Evolutionary conservation across 179 eudicot genomes (phyloP).

Genomic region (Corrigiola litoralis): DNA sequence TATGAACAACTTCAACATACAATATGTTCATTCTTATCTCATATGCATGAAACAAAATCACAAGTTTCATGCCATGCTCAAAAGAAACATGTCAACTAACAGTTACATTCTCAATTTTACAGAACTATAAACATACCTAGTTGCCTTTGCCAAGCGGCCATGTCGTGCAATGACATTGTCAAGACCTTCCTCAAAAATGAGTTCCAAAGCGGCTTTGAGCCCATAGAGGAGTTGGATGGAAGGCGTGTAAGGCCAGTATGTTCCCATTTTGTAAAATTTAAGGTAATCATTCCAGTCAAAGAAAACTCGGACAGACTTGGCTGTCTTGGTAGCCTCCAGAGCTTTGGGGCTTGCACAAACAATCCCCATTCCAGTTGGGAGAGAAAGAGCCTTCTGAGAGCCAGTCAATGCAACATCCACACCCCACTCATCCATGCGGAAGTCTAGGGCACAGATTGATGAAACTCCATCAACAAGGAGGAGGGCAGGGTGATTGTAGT

Average conservation of each 20-base stretch:
- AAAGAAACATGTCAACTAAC: too few species aligned
- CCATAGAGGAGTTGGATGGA: conserved; percentile 95
- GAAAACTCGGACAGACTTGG: conserved; percentile 88
- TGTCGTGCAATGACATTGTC: conserved; percentile 96
- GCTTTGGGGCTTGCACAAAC: conserved; percentile 96
- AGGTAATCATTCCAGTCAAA: conserved; percentile 98
- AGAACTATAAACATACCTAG: conserved; percentile 45
- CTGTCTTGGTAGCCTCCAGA: conserved; percentile 75
- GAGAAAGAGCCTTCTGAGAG: conserved; percentile 97
- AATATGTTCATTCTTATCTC: not conserved
- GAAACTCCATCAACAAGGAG: conserved; percentile 95
- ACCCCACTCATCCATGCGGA: conserved; percentile 99
- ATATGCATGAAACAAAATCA: not conserved
- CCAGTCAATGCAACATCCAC: conserved; percentile 97
- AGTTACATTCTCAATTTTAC: not conserved
- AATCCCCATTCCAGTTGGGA: conserved; percentile 93
- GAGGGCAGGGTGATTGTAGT: conserved; percentile 94
- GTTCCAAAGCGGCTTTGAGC: conserved; percentile 84
- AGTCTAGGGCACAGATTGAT: conserved; percentile 94
- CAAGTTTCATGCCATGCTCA: not conserved
- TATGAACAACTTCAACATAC: conserved; percentile 1
- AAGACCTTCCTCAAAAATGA: conserved; percentile 92
- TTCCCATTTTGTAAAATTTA: conserved; percentile 88
- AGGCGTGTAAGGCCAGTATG: conserved; percentile 99
- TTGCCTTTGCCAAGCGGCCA: conserved; percentile 77